phyloP scores from a whole-genome alignment of 768 basidiomycete genomes.

The Aureoboletus auriporus region DNA sequence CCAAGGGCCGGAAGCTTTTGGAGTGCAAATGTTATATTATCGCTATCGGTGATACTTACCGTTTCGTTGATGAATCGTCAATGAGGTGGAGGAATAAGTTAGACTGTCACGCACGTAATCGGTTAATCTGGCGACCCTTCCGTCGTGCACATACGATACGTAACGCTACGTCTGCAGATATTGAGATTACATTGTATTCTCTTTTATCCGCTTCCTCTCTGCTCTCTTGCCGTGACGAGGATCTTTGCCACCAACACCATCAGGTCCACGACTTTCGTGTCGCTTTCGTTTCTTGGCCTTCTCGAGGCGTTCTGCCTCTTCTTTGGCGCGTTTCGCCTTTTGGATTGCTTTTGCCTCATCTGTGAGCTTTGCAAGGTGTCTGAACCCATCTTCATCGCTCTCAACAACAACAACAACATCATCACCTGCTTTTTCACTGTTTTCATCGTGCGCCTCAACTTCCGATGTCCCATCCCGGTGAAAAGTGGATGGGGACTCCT shows the following conservation, averaged over 20 bases:
- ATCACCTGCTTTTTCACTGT: constrained; percentile 4
- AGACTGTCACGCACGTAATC: no score
- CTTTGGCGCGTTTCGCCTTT: constrained; percentile 23
- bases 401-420: no score
- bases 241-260: constrained; percentile 6
- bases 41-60: no score
- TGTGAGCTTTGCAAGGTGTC: constrained; percentile 25
- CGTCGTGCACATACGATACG: no score
- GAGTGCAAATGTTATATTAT: no score
- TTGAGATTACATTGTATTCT: constrained; percentile 4
- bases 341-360: constrained; percentile 27
- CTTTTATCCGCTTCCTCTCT: constrained; percentile 14
- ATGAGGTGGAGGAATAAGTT: no score
- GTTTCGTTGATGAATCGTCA: no score
- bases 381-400: constrained; percentile 31
- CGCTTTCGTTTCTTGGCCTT: constrained; percentile 31
- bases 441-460: constrained; percentile 11
- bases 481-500: constrained; percentile 2
- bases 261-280: constrained; percentile 14
- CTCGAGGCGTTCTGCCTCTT: constrained; percentile 24
- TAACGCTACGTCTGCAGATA: background rate
- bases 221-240: constrained; percentile 6
- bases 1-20: no score
- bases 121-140: no score
- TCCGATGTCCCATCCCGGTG: constrained; percentile 14